A percentile compares a stretch with the other conserved stretches of the same genome.
phyloP scores from a whole-genome alignment of 192 early-diverging fungal genomes.

The Entomortierella lignicola region DNA sequence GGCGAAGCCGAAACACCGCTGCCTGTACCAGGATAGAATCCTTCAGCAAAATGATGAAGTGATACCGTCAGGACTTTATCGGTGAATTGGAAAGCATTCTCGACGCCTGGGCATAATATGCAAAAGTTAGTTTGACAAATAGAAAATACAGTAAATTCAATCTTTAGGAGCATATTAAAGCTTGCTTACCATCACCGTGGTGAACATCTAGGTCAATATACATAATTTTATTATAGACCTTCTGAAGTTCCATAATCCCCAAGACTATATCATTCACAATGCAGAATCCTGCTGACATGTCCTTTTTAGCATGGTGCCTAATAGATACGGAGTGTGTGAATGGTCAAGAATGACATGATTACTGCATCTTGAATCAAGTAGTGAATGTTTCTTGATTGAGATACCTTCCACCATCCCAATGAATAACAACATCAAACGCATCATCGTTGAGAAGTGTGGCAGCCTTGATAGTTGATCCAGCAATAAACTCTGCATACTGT shows the following conservation, averaged over 20 bases:
- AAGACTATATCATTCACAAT: conserved; percentile 93
- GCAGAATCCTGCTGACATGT: conserved; percentile 89
- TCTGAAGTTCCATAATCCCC: conserved; percentile 83
- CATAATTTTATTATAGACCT: conserved; percentile 74
- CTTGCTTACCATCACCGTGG: conserved; percentile 79
- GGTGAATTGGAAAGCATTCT: conserved; percentile 86
- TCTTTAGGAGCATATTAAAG: background rate
- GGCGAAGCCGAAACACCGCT: conserved; percentile 3
- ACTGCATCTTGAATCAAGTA: no score
- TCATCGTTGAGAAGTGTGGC: conserved; percentile 45
- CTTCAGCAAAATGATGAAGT: conserved; percentile 82
- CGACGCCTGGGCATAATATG: conserved; percentile 69
- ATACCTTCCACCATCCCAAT: conserved; percentile 94
- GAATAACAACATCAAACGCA: conserved; percentile 64
- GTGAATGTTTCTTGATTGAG: background rate
- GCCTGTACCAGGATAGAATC: conserved; percentile 78
- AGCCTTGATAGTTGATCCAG: conserved; percentile 48
- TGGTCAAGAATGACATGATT: no score
- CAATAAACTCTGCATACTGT: conserved; percentile 43
- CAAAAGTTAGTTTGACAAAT: no score
- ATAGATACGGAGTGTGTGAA: background rate
- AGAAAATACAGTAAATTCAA: background rate
- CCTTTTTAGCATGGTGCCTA: conserved; percentile 59
- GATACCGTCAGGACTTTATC: conserved; percentile 90
- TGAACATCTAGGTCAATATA: conserved; percentile 93